phyloP scores from a whole-genome alignment of 75 land plant genomes.

The Chamaecyparis obtusa region DNA sequence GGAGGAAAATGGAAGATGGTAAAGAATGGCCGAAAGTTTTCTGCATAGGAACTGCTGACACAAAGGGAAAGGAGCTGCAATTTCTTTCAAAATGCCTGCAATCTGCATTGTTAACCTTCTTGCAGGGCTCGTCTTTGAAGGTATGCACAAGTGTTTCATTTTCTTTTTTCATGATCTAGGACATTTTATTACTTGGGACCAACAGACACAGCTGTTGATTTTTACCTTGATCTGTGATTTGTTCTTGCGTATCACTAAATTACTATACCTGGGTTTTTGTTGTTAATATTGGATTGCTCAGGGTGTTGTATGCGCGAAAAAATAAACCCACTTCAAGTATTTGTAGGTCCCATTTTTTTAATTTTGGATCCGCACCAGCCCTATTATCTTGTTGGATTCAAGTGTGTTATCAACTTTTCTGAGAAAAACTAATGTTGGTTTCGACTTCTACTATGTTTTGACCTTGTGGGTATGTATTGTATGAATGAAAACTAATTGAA shows the following conservation, averaged over 20 bases:
- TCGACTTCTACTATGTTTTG: background rate
- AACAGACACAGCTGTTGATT: background rate
- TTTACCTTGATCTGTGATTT: background rate
- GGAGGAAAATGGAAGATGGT: conserved; percentile 1
- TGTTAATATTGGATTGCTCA: background rate
- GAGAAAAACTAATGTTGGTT: background rate
- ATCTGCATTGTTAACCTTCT: conserved; percentile 41
- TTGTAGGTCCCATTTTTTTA: background rate
- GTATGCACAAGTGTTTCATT: background rate
- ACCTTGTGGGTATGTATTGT: background rate
- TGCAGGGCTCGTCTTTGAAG: conserved; percentile 28
- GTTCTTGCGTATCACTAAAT: background rate
- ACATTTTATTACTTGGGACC: background rate
- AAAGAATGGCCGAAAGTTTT: conserved; percentile 26
- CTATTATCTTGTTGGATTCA: background rate
- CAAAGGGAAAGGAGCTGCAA: conserved; percentile 82
- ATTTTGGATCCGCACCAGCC: background rate
- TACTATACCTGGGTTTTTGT: background rate
- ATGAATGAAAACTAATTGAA: background rate
- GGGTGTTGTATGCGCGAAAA: background rate
- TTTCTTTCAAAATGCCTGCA: conserved; percentile 63
- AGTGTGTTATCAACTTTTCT: background rate
- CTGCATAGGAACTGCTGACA: conserved; percentile 86
- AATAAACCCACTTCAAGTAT: background rate
- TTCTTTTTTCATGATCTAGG: background rate